Evolutionary conservation across 176 grass and related monocot genomes (phyloP), one percentile per base, ranked within the genome.

Genomic region (Areca catechu): DNA sequence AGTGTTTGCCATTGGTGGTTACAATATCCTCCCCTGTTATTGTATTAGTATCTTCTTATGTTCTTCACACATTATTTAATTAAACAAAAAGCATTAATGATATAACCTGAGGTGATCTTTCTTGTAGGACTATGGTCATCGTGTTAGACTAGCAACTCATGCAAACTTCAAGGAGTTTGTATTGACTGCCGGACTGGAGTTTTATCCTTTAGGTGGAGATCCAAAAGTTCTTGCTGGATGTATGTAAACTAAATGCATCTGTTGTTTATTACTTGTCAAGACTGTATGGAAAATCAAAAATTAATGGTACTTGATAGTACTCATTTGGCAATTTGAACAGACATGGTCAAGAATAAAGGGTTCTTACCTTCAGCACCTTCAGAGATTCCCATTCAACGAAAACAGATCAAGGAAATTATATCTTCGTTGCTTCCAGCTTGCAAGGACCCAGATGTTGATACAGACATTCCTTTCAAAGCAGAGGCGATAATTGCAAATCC

Each of bases 341-440:
- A 98, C 52, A 93, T 98, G 93, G 93, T 98, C 22, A 98, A 92
- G 76, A 92, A 98, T 53, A 98, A 98, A 83, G 93, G 93, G 20
- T 98, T 98, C 47, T 76, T 98, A 15, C 93, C 93, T 60, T 98
- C 94, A 15, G 60, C 76, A 12, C 88, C 88, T 50, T 98, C 88
- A 24, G 94, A 98, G 77, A 89, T 98, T 78, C 22, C 81, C 66
- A 76, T 89, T 57, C 94, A 98, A 76, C 75, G 94, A 68, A 98
- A 98, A 27, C 94, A 98, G 66, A 88, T 98, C 0, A 92, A 80
- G 78, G 94, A 98, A 1, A 98, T 98, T 27, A 88, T 98, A 71
- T 89, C 93, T 77, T 98, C 94, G 17, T 71, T 98, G 57, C 67
- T 66, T 14, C 67, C 81, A 69, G 88, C 94, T 1, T 98, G 94